phyloP scores from a whole-genome alignment of 2,329 filamentous ascomycete species.

The Aspergillus viridinutans region DNA sequence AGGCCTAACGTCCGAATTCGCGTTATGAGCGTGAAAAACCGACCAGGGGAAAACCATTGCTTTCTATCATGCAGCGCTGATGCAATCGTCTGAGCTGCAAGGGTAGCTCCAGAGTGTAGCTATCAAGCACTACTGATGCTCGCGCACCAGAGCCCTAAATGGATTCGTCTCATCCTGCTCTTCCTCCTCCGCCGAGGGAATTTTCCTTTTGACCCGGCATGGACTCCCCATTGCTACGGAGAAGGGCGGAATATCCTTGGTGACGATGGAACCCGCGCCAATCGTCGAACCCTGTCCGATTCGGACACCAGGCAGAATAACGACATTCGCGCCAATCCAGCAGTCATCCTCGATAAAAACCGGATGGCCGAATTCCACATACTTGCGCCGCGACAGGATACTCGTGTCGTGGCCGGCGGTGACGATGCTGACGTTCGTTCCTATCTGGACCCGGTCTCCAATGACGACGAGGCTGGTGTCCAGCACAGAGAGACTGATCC shows the following conservation, averaged over 20 bases:
- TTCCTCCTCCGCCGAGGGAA: slow-evolving; percentile 21
- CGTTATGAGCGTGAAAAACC: no score
- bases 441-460: slow-evolving; percentile 51
- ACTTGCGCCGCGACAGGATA: slow-evolving; percentile 45
- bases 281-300: slow-evolving; percentile 42
- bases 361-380: slow-evolving; percentile 48
- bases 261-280: slow-evolving; percentile 39
- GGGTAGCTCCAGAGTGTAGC: background rate
- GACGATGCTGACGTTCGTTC: slow-evolving; percentile 51
- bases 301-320: slow-evolving; percentile 41
- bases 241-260: slow-evolving; percentile 32
- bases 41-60: no score
- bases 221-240: slow-evolving; percentile 29
- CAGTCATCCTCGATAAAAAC: slow-evolving; percentile 48
- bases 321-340: slow-evolving; percentile 49
- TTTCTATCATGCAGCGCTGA: no score
- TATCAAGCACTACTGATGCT: slow-evolving; percentile 1
- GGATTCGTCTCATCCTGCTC: slow-evolving; percentile 20
- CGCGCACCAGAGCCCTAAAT: slow-evolving; percentile 17
- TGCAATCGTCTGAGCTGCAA: no score
- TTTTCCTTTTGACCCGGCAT: slow-evolving; percentile 21
- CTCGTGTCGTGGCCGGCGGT: slow-evolving; percentile 52
- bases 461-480: slow-evolving; percentile 53
- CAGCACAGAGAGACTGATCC: slow-evolving; percentile 51
- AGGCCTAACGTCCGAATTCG: no score